Percentiles rank a stretch among this genome's conserved stretches.
phyloP scores from a whole-genome alignment of 2,329 filamentous ascomycete genomes.

The Scedosporium aurantiacum region DNA sequence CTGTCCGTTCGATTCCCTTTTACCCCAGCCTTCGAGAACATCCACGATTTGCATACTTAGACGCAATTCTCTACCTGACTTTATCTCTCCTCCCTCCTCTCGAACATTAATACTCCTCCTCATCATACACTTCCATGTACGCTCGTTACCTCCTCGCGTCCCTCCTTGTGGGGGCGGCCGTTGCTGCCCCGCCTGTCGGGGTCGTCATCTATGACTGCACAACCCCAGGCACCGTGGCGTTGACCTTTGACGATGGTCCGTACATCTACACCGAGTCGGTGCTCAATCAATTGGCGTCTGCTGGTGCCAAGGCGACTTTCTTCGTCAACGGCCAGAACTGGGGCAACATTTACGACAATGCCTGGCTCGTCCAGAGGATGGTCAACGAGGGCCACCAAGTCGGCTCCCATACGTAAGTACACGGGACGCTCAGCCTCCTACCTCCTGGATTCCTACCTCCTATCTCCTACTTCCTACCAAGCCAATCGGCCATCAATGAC shows the following conservation, averaged over 20 bases:
- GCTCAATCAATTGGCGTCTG: conserved; percentile 24
- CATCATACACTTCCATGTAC: neutral
- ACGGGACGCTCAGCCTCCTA: neutral
- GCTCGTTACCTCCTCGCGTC: neutral
- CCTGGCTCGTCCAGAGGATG: conserved; percentile 29
- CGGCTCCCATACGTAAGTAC: conserved; percentile 35
- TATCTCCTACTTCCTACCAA: conserved; percentile 12
- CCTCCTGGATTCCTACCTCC: conserved; percentile 11
- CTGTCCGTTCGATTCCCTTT: neutral
- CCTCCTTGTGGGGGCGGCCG: neutral
- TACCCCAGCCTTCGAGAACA: neutral
- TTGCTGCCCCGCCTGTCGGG: neutral
- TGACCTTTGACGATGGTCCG: conserved; percentile 38
- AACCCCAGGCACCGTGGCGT: conserved; percentile 24
- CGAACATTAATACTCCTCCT: neutral
- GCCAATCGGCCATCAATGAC: conserved; percentile 3
- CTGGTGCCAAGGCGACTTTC: conserved; percentile 25
- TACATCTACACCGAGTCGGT: conserved; percentile 28
- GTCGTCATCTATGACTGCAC: conserved; percentile 15
- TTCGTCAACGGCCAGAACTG: conserved; percentile 24
- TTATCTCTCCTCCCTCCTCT: neutral
- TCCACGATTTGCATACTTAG: too few relatives aligned
- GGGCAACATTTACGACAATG: conserved; percentile 16
- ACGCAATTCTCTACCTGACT: too few relatives aligned
- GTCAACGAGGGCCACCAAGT: conserved; percentile 46